Evolutionary conservation across 768 basidiomycete genomes (phyloP).

Genomic region (Amanita jacksonii): DNA sequence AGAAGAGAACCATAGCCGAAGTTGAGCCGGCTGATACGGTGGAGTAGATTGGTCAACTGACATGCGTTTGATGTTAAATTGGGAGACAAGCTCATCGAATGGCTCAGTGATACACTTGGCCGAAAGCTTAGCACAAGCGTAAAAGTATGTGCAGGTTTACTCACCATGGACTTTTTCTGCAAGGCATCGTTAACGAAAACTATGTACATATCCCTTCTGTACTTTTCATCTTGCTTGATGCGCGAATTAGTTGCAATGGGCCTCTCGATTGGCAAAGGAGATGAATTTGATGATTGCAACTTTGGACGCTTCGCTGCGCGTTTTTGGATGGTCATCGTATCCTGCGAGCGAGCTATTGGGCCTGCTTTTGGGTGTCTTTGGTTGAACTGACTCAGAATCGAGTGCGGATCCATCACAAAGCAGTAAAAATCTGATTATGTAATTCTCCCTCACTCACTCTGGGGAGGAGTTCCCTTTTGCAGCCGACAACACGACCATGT

Average conservation of each 20-base stretch:
- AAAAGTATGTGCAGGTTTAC: conserved; percentile 17
- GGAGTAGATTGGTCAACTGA: conserved; percentile 20
- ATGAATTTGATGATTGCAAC: conserved; percentile 14
- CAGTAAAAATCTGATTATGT: conserved; percentile 5
- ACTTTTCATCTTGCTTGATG: conserved; percentile 67
- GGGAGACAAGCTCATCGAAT: conserved; percentile 84
- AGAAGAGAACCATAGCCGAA: conserved; percentile 77
- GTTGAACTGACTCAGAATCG: conserved; percentile 66
- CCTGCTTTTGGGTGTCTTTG: conserved; percentile 61
- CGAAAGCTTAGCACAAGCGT: conserved; percentile 11
- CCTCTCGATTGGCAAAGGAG: conserved; percentile 24
- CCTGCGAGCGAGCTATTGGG: conserved; percentile 31
- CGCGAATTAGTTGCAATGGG: conserved; percentile 76
- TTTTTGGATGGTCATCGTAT: conserved; percentile 20
- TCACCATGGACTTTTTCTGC: conserved; percentile 59
- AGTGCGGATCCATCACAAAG: conserved; percentile 64
- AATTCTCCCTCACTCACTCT: not conserved
- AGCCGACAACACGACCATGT: too few species aligned
- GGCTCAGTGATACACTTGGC: conserved; percentile 63
- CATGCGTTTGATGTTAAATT: conserved; percentile 55
- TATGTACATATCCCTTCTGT: conserved; percentile 76
- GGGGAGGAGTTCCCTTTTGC: not conserved
- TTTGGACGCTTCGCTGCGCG: conserved; percentile 25
- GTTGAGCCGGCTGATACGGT: conserved; percentile 33
- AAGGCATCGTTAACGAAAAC: conserved; percentile 77